Base-by-base conservation (phyloP, 1,284 basidiomycete species). In the Moniliophthora roreri region DNA sequence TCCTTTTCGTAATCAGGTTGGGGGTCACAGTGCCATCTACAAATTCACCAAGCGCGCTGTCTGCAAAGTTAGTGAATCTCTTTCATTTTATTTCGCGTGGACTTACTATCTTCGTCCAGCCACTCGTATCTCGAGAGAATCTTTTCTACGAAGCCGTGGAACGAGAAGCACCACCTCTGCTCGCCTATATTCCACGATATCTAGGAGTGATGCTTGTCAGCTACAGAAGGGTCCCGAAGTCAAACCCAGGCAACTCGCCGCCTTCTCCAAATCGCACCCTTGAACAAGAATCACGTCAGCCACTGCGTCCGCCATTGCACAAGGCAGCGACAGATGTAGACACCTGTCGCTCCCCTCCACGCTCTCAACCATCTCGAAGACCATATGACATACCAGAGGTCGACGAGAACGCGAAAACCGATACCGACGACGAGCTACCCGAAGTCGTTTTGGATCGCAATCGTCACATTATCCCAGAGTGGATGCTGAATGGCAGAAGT, bases 91-190 rank as follows among this genome's bases (percentile, higher is more conserved):
- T 50, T 44, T 54, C 42, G 52, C 44, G 50, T 62, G 20, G 36
- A 51, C 38, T 45, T 53, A 56, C 50, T 62, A 55, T 53, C 45
- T 52, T 52, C 57, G 40, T 44, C 36, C 67, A 96, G 93, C 96
- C 96, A 16, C 83, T 99, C 8, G 94, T 98, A 13, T 95, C 93
- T 18, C 84, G 95, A 48, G 96, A 99, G 73, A 99, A 99, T 67
- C 78, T 98, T 48, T 98, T 99, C 67, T 99, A 99, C 69, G 96
- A 99, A 69, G 87, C 95, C 1, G 93, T 98, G 16, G 96, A 99
- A 69, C 81, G 87, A 20, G 91, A 95, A 62, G 92, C 93, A 0
- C 96, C 96, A 0, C 91, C 90, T 2, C 77, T 99, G 20, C 79
- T 99, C 8, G 87, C 85, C 2, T 99, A 95, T 66, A 96, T 98